Conservation (phyloP, 2,329 filamentous ascomycete species). For the Metarhizium album region DNA sequence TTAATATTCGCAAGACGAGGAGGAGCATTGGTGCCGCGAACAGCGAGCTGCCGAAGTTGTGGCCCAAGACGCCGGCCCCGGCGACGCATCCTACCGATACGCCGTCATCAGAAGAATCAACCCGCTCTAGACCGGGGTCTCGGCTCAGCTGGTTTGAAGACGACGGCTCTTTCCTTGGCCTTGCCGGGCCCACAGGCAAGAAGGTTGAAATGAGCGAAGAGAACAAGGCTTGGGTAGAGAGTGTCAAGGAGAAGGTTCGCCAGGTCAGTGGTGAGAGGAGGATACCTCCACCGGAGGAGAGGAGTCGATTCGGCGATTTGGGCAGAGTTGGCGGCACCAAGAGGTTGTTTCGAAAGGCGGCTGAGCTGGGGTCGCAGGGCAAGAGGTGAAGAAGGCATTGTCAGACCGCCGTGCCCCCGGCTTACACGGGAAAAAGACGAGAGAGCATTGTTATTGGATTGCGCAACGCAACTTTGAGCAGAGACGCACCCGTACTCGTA, state of each 20-base stretch:
- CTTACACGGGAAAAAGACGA: not conserved
- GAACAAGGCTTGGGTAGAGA: conserved; percentile 71
- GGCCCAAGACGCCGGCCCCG: conserved; percentile 33
- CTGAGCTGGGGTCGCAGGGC: conserved; percentile 13
- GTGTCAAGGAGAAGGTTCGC: conserved; percentile 69
- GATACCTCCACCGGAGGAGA: conserved; percentile 16
- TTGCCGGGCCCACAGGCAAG: conserved; percentile 59
- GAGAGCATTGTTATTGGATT: not conserved
- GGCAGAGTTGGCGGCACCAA: conserved; percentile 64
- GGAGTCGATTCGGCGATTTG: conserved; percentile 53
- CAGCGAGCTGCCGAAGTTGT: conserved; percentile 20
- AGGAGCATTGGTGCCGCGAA: conserved; percentile 29
- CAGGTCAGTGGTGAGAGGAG: conserved; percentile 52
- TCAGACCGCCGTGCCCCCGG: not conserved
- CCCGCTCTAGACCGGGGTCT: conserved; percentile 40
- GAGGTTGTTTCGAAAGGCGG: conserved; percentile 50
- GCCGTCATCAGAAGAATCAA: conserved; percentile 33
- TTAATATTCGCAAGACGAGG: conserved; percentile 45
- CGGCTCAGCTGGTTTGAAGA: conserved; percentile 48
- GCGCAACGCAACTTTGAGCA: not conserved
- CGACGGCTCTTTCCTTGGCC: conserved; percentile 49
- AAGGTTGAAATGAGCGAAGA: conserved; percentile 59
- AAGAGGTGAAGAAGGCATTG: conserved; percentile 10
- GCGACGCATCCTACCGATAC: conserved; percentile 25
- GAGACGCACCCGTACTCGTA: not conserved